Evolutionary conservation across 345 rosid species (phyloP), one percentile per base, ranked within the genome.

Genomic region (Arabidopsis arenosa): DNA sequence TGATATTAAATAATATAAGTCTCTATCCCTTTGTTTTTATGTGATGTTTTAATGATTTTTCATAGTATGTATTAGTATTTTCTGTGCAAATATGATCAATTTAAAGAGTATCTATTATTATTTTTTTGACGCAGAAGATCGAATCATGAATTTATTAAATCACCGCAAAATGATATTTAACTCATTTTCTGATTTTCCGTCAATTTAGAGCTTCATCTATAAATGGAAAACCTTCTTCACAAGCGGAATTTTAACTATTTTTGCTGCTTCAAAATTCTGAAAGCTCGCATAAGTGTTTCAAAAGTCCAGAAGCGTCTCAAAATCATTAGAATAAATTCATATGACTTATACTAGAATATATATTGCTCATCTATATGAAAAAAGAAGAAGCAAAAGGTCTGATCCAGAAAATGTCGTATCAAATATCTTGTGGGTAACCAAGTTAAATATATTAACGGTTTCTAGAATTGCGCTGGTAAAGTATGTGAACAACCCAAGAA

Each of bases 401-500:
- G 63, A 58, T 17, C 40, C 26, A 57, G 26, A 33, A 57, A 7
- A 13, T 55, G n/a, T 65, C 33, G 18, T 18, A 44, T 13, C 53
- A 28, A 43, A 63, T 8, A 44, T 28, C 30, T 33, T 15, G 17
- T 35, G 32, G 13, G 18, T 33, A 35, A 66, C 45, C 63, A 23
- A 45, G 36, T 14, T 59, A 47, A 9, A 67, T 13, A 53, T 36
- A 15, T 44, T 15, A 47, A 66, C 45, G 10, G 44, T 75, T 66
- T 66, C 53, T 58, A 57, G 67, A 66, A 41, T 41, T 18, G 66
- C 10, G 21, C 33, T 62, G 47, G 69, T 51, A 40, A 61, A 41
- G 53, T 61, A 43, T 69, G 64, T 43, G 55, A 62, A 62, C 64
- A 61, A 53, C 56, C 23, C n/a, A 76, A 69, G 58, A 67, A 59